Conservation (phyloP, 108 stramenopile genomes). For the Nitzschia palea region DNA sequence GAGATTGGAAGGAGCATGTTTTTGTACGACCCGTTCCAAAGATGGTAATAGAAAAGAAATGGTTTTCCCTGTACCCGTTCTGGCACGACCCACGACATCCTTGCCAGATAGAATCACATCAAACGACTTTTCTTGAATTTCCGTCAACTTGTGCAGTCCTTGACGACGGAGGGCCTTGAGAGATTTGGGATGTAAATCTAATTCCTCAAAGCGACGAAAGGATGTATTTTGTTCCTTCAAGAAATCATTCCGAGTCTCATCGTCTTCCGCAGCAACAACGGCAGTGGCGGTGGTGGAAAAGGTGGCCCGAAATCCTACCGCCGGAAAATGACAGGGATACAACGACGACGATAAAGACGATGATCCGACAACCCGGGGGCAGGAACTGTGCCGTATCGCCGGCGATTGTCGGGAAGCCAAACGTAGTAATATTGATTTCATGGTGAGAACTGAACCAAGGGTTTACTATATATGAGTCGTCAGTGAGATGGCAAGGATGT, state of each 20-base stretch:
- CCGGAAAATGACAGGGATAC: no score
- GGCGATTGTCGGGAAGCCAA: background rate
- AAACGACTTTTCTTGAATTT: constrained; percentile 87
- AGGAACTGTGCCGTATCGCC: background rate
- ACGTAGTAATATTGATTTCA: background rate
- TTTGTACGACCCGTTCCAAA: constrained; percentile 44
- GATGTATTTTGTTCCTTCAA: background rate
- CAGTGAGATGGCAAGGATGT: no score
- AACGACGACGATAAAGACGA: background rate
- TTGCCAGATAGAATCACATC: constrained; percentile 55
- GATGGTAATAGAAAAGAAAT: constrained; percentile 95
- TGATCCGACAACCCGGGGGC: background rate
- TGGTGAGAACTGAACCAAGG: background rate
- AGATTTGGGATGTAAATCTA: constrained; percentile 27
- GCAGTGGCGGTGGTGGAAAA: no score
- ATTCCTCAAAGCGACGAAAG: constrained; percentile 27
- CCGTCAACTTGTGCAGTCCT: constrained; percentile 69
- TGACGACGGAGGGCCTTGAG: constrained; percentile 33
- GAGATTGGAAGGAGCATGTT: background rate
- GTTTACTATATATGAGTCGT: no score
- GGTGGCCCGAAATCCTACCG: no score
- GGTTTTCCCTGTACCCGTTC: constrained; percentile 98
- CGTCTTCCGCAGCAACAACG: background rate
- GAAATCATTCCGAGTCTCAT: background rate
- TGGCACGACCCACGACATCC: constrained; percentile 87